Evolutionary conservation across 257 asterid genomes (phyloP).

Genomic region (Solanum pennellii): DNA sequence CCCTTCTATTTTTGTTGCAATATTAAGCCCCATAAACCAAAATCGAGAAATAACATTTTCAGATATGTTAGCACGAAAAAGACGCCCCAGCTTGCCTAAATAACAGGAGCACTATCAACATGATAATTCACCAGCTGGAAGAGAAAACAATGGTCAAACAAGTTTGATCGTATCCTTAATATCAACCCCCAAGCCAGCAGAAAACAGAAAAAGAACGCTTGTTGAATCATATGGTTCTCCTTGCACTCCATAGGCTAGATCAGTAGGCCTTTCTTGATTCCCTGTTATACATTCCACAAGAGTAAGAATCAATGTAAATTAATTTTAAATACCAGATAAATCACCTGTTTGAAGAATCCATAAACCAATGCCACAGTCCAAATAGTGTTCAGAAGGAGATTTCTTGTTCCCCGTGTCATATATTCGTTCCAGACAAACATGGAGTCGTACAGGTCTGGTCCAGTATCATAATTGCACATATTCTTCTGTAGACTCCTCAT

Average conservation of each 20-base stretch:
- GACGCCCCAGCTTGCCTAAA: background rate
- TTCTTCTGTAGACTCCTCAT: constrained; percentile 94
- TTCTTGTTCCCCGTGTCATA: constrained; percentile 82
- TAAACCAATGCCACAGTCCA: constrained; percentile 96
- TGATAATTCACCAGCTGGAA: background rate
- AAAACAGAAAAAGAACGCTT: background rate
- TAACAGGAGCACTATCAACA: background rate
- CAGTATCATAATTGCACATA: constrained; percentile 44
- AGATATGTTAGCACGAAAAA: background rate
- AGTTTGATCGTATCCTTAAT: background rate
- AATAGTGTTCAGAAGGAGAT: constrained; percentile 62
- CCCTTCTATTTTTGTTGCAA: background rate
- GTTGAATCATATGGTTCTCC: background rate
- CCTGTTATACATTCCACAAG: background rate
- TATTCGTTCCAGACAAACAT: constrained; percentile 99
- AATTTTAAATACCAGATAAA: background rate
- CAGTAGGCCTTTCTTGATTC: background rate
- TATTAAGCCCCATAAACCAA: background rate
- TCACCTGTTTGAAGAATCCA: constrained; percentile 94
- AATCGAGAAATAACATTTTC: background rate
- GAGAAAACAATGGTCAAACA: background rate
- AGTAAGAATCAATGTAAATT: background rate
- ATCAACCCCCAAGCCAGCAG: background rate
- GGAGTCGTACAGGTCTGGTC: constrained; percentile 61
- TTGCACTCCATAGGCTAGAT: background rate